Evolutionary conservation across 2,329 filamentous ascomycete species (phyloP), one percentile per base, ranked within the genome.

Genomic region (Colletotrichum brevisporum): DNA sequence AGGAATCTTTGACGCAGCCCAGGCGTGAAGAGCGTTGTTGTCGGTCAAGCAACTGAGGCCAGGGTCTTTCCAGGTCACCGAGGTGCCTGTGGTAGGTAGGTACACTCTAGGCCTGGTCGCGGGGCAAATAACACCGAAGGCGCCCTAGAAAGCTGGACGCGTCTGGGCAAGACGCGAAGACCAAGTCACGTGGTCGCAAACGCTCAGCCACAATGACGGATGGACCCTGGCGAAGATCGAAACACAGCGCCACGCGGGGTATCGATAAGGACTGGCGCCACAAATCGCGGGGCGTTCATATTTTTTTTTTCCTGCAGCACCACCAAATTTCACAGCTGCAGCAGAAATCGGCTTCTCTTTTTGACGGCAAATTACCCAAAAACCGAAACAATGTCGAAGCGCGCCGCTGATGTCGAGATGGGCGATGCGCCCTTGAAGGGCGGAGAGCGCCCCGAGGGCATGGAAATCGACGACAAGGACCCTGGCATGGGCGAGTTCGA

Each of bases 401-500:
- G 89, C 62, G 81, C 84, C 41, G 88, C 88, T 24, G 88, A 88
- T 61, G 75, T 79, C 60, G 83, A 83, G 36, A 79, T 83, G 47
- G 83, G 80, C 53, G 81, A 83, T 45, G 78, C 78, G 41, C 84
- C 88, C 27, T 83, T 91, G 74, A 91, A 91, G 81, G 85, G 85
- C 67, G 88, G 89, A 59, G 85, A 86, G 24, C 87, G 89, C 45
- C 89, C 88, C 5, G 88, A 90, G 71, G 84, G 87, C 70, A 89
- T 89, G 86, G 92, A 92, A 68, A 86, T 93, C 60, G 89, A 93
- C 74, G 78, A 83, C 72, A 84, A 84, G 77, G 89, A 89, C 27
- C 52, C 67, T 18, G 64, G 41, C 50, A 90, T 91, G 85, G 89
- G 90, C 77, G 93, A 98, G 74, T 98, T 97, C 72, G 96, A 97